phyloP scores from a whole-genome alignment of 1,284 basidiomycete genomes.

The Ganoderma meredithae region DNA sequence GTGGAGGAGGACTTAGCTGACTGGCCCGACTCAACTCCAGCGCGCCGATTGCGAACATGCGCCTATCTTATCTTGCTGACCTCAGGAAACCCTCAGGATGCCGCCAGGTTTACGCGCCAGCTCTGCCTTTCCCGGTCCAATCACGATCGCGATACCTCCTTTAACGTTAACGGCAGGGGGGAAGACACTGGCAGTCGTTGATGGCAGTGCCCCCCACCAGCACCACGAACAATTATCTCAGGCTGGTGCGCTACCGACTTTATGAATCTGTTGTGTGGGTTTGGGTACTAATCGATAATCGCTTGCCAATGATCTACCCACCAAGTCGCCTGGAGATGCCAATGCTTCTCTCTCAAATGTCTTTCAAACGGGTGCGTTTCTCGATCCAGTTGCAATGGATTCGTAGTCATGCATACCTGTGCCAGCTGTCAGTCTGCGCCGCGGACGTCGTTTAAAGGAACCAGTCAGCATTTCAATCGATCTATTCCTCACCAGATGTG shows the following conservation, averaged over 20 bases:
- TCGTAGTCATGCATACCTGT: background rate
- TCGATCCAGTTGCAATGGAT: background rate
- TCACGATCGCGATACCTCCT: no score
- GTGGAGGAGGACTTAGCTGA: constrained; percentile 16
- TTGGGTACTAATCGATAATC: background rate
- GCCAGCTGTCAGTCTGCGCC: background rate
- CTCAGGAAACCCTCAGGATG: no score
- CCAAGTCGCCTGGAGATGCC: background rate
- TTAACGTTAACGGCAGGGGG: no score
- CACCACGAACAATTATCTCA: no score
- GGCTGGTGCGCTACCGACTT: background rate
- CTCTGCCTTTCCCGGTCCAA: no score
- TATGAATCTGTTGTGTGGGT: background rate
- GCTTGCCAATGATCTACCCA: background rate
- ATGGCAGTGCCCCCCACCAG: no score
- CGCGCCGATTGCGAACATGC: no score
- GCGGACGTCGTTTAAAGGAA: background rate
- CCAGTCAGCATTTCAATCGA: background rate
- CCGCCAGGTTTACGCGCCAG: no score
- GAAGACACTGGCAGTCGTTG: no score
- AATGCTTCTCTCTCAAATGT: background rate
- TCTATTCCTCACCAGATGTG: background rate
- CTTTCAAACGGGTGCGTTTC: background rate
- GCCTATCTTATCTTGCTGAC: no score
- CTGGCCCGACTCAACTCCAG: no score